Percentiles rank a stretch among this genome's conserved stretches.
These are phyloP conservation scores for Wolfiporia cocos DNA, from an alignment of 1,284 basidiomycete genomes.

Conservation along the genomic window DNA sequence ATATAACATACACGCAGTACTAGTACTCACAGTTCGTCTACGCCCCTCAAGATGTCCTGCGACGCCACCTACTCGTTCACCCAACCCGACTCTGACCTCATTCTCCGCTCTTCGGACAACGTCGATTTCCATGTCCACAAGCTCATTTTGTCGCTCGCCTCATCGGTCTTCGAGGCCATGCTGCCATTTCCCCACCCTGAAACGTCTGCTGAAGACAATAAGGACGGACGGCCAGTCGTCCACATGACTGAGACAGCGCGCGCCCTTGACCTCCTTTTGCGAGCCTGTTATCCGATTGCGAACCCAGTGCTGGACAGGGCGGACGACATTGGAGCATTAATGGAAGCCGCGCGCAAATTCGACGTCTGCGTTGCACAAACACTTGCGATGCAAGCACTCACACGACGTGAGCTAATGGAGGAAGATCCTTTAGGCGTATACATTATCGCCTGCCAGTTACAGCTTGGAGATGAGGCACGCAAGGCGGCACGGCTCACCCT, in stretches of 20 bases:
- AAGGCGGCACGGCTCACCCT: too few species aligned
- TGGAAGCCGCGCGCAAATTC: slow-evolving; percentile 15
- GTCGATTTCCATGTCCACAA: slow-evolving; percentile 19
- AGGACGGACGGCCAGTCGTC: slow-evolving; percentile 10
- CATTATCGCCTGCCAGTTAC: neutral
- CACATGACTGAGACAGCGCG: slow-evolving; percentile 26
- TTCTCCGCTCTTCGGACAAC: slow-evolving; percentile 8
- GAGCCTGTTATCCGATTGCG: slow-evolving; percentile 31
- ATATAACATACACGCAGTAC: too few species aligned
- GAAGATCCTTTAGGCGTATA: neutral
- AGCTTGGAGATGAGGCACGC: neutral
- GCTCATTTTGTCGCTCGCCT: slow-evolving; percentile 5
- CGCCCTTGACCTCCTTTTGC: slow-evolving; percentile 28
- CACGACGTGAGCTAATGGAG: neutral
- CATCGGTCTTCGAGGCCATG: neutral
- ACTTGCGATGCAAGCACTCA: slow-evolving; percentile 3
- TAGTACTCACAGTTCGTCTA: too few species aligned
- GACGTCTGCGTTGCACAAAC: slow-evolving; percentile 9
- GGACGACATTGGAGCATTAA: slow-evolving; percentile 3
- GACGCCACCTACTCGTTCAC: slow-evolving; percentile 5
- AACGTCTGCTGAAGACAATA: neutral
- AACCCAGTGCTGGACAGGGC: slow-evolving; percentile 8
- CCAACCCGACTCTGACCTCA: slow-evolving; percentile 1
- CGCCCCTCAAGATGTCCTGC: too few species aligned
- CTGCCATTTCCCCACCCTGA: neutral